Evolutionary conservation across 345 rosid genomes (phyloP).

Genomic region (Pugionium dolabratum): DNA sequence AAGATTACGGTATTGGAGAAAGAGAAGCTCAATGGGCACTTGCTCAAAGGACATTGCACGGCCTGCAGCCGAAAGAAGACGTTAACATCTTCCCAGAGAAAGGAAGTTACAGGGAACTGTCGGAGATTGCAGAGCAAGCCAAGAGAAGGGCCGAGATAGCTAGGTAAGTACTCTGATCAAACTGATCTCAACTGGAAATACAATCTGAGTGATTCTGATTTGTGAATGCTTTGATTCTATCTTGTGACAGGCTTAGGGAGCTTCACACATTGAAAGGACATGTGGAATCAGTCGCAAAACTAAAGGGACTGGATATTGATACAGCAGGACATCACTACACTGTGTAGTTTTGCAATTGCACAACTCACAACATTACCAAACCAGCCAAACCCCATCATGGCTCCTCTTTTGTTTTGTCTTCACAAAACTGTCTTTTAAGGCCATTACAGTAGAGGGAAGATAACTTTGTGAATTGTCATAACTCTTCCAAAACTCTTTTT

Average conservation of each 20-base stretch:
- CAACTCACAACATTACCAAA: slow-evolving; percentile 21
- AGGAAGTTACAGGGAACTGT: slow-evolving; percentile 73
- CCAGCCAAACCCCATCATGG: slow-evolving; percentile 21
- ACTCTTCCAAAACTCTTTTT: slow-evolving; percentile 39
- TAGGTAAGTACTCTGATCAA: slow-evolving; percentile 50
- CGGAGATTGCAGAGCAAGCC: slow-evolving; percentile 98
- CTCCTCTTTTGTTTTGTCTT: slow-evolving; percentile 29
- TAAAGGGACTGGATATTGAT: slow-evolving; percentile 81
- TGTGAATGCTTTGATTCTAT: slow-evolving; percentile 11
- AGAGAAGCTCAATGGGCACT: slow-evolving; percentile 96
- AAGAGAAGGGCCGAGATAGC: slow-evolving; percentile 96
- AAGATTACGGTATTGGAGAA: slow-evolving; percentile 83
- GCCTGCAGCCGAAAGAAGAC: slow-evolving; percentile 75
- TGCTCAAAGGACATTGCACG: slow-evolving; percentile 82
- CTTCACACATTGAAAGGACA: slow-evolving; percentile 85
- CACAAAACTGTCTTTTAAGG: slow-evolving; percentile 27
- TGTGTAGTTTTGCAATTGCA: slow-evolving; percentile 48
- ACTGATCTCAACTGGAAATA: not conserved
- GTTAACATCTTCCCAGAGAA: slow-evolving; percentile 55
- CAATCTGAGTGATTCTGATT: slow-evolving; percentile 20
- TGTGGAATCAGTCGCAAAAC: slow-evolving; percentile 87
- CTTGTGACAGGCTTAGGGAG: slow-evolving; percentile 67
- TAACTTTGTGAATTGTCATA: slow-evolving; percentile 44
- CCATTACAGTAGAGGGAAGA: slow-evolving; percentile 40
- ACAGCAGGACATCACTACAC: slow-evolving; percentile 84